Percentiles rank a stretch among this genome's conserved stretches.
These are phyloP conservation scores for Scutellaria barbata DNA, from an alignment of 257 asterid species.

Conservation along the genomic window DNA sequence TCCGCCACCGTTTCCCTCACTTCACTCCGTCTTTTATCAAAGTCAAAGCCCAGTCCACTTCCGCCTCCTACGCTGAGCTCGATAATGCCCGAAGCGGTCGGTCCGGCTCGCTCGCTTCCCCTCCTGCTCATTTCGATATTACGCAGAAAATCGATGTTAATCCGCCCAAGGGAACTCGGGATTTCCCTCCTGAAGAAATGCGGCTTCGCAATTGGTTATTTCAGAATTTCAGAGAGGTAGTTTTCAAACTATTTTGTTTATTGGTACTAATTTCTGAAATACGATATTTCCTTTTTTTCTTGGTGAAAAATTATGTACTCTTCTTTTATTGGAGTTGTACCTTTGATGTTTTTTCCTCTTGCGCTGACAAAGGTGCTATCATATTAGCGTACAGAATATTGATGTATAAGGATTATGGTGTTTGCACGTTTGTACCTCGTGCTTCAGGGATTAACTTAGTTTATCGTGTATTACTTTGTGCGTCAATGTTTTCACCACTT, in stretches of 20 bases:
- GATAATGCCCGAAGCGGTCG: conserved; percentile 62
- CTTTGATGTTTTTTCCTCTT: background rate
- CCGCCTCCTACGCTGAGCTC: conserved; percentile 44
- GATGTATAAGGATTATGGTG: background rate
- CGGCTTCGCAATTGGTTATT: conserved; percentile 95
- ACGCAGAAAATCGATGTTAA: conserved; percentile 79
- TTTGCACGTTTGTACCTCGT: background rate
- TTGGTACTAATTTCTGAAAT: background rate
- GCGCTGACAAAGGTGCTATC: background rate
- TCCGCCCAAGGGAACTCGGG: conserved; percentile 97
- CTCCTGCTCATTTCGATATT: conserved; percentile 51
- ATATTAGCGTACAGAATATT: background rate
- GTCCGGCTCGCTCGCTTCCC: conserved; percentile 64
- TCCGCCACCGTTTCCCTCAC: conserved; percentile 46
- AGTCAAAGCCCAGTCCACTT: conserved; percentile 42
- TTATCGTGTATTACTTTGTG: background rate
- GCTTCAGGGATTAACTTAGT: conserved; percentile 14
- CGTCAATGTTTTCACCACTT: background rate
- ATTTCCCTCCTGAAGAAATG: conserved; percentile 97
- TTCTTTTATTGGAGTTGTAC: background rate
- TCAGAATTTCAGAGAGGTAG: conserved; percentile 81
- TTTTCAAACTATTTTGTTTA: background rate
- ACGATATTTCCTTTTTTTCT: background rate
- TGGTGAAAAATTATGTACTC: background rate
- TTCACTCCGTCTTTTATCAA: conserved; percentile 34